Conservation (phyloP, 371 early-diverging fungal genomes). For the Chytridium lagenaria region DNA sequence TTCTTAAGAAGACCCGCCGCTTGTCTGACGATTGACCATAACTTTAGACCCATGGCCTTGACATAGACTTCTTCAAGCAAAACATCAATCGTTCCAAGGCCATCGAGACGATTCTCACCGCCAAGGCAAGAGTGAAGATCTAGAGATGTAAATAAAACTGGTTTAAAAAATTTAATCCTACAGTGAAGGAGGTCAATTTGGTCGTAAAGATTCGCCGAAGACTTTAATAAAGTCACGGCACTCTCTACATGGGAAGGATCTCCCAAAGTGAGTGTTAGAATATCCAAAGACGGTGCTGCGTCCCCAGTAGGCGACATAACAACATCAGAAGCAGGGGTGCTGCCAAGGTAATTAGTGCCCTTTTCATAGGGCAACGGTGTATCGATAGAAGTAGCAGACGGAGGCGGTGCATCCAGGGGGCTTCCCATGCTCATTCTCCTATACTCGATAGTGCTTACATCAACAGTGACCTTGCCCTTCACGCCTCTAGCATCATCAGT, state of each 20-base stretch:
- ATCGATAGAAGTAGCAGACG: neutral
- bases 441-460: constrained; percentile 2
- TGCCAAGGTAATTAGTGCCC: neutral
- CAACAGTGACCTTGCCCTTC: constrained; percentile 17
- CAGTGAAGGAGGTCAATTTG: constrained; percentile 83
- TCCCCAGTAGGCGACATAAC: constrained; percentile 8
- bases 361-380: neutral
- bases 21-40: constrained; percentile 86
- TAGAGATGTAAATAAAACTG: neutral
- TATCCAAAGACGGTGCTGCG: constrained; percentile 5
- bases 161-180: constrained; percentile 15
- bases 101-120: constrained; percentile 57
- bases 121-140: constrained; percentile 76
- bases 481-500: constrained; percentile 17
- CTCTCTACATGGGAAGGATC: constrained; percentile 67
- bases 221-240: constrained; percentile 67
- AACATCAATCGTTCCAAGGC: constrained; percentile 63
- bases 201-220: constrained; percentile 80
- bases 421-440: neutral
- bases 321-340: neutral
- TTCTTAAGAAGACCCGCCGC: constrained; percentile 80
- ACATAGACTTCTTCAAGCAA: constrained; percentile 83
- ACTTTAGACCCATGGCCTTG: constrained; percentile 73
- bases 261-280: constrained; percentile 69
- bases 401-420: neutral